A percentile compares a stretch with the other conserved stretches of the same genome.
Evolutionary conservation across 2,329 filamentous ascomycete species (phyloP).

Genomic region (Xylariaceae sp.): DNA sequence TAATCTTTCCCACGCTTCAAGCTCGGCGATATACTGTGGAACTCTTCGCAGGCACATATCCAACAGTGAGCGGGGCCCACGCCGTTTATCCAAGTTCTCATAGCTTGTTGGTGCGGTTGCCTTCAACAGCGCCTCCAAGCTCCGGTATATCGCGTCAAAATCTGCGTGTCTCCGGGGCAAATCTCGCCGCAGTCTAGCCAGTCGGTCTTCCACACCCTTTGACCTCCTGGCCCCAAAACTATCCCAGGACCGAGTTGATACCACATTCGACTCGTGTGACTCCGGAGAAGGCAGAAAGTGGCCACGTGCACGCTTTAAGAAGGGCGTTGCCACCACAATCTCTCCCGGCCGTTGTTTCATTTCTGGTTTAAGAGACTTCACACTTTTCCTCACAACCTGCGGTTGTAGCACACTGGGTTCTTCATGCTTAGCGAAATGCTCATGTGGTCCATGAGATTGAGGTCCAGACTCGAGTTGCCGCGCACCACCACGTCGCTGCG

Average conservation of each 20-base stretch:
- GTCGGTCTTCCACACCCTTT: slow-evolving; percentile 33
- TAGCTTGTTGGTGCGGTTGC: slow-evolving; percentile 32
- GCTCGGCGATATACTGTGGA: slow-evolving; percentile 44
- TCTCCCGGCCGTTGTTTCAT: slow-evolving; percentile 20
- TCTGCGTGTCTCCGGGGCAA: slow-evolving; percentile 33
- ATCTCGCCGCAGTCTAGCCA: slow-evolving; percentile 34
- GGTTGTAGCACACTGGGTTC: slow-evolving; percentile 3
- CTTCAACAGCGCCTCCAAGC: slow-evolving; percentile 43
- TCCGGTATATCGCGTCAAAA: slow-evolving; percentile 45
- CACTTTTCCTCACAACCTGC: slow-evolving; percentile 13
- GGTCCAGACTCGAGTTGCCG: background rate
- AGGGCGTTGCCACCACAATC: slow-evolving; percentile 28
- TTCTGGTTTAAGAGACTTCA: slow-evolving; percentile 16
- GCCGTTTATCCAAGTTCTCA: slow-evolving; percentile 7
- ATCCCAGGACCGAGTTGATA: slow-evolving; percentile 12
- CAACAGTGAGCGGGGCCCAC: slow-evolving; percentile 41
- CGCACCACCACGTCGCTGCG: slow-evolving; percentile 22
- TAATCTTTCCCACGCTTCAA: slow-evolving; percentile 41
- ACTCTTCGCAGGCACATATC: slow-evolving; percentile 49
- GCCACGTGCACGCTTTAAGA: slow-evolving; percentile 30
- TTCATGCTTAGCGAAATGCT: background rate
- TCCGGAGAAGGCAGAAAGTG: slow-evolving; percentile 20
- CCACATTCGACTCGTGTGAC: slow-evolving; percentile 1
- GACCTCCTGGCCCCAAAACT: background rate
- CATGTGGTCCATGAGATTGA: background rate